Evolutionary conservation across 768 basidiomycete genomes (phyloP).

Genomic region (Roridomyces roridus): DNA sequence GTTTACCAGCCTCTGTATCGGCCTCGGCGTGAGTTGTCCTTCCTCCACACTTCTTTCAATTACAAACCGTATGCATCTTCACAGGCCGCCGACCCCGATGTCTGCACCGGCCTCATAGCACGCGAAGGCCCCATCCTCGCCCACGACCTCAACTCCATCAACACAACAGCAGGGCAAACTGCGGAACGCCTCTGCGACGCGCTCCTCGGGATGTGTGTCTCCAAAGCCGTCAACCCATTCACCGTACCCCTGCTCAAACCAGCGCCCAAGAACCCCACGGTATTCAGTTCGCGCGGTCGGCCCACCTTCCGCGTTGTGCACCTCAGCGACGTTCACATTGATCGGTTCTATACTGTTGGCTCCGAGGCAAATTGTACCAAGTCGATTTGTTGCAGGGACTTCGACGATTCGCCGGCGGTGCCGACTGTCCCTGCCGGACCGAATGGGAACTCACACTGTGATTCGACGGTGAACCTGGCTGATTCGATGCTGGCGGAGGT

Average conservation of each 20-base stretch:
- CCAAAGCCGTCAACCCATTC: constrained; percentile 31
- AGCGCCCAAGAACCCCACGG: constrained; percentile 23
- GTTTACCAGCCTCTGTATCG: constrained; percentile 16
- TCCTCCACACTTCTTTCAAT: background rate
- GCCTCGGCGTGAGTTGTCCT: constrained; percentile 11
- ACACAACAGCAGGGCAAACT: constrained; percentile 36
- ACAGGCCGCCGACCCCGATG: constrained; percentile 30
- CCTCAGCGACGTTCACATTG: constrained; percentile 48
- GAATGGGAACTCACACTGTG: constrained; percentile 40
- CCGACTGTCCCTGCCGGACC: constrained; percentile 39
- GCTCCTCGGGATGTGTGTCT: constrained; percentile 43
- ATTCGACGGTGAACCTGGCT: constrained; percentile 40
- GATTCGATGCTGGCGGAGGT: constrained; percentile 43
- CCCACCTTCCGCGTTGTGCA: constrained; percentile 41
- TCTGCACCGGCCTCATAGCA: constrained; percentile 41
- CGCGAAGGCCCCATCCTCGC: constrained; percentile 46
- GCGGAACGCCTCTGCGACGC: constrained; percentile 44
- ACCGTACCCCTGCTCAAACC: constrained; percentile 34
- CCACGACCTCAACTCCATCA: constrained; percentile 42
- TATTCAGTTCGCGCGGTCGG: constrained; percentile 23
- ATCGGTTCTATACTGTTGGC: constrained; percentile 42
- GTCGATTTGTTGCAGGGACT: constrained; percentile 45
- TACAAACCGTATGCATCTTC: no score
- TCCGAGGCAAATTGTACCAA: constrained; percentile 44
- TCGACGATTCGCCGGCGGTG: constrained; percentile 27